phyloP scores from a whole-genome alignment of 768 basidiomycete genomes.

The Boletus barrowsii region DNA sequence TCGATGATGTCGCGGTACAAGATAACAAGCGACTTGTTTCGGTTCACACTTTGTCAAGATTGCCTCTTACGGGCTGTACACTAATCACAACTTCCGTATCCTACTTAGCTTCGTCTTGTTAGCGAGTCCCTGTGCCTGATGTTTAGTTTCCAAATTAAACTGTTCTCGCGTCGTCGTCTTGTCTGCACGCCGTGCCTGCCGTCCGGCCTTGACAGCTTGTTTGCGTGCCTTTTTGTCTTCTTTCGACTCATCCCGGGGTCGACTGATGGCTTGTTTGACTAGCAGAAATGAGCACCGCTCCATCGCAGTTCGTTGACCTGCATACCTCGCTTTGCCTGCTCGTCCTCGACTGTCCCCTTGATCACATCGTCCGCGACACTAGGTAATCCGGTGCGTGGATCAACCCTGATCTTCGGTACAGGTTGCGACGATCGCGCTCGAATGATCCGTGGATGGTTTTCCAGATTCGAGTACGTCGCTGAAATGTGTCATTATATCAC shows the following conservation, averaged over 20 bases:
- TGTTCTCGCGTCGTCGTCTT: constrained; percentile 67
- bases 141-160: constrained; percentile 61
- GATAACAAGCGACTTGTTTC: constrained; percentile 6
- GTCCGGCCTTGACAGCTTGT: constrained; percentile 61
- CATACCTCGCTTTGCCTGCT: constrained; percentile 27
- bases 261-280: constrained; percentile 49
- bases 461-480: constrained; percentile 97
- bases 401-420: constrained; percentile 64
- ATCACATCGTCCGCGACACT: constrained; percentile 35
- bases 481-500: constrained; percentile 11
- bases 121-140: constrained; percentile 49
- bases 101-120: constrained; percentile 38
- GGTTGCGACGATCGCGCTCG: constrained; percentile 54
- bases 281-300: not conserved
- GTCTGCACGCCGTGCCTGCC: constrained; percentile 59
- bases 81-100: constrained; percentile 20
- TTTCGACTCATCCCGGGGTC: constrained; percentile 72
- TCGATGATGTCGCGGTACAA: not conserved
- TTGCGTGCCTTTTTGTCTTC: constrained; percentile 76
- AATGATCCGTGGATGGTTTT: constrained; percentile 93
- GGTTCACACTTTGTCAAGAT: not conserved
- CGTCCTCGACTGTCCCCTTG: constrained; percentile 16
- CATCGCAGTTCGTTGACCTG: not conserved
- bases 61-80: constrained; percentile 14
- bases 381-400: constrained; percentile 78